These are phyloP conservation scores for Blastobotrys apis DNA, from an alignment of 1,139 yeast species.

Conservation along the genomic window DNA sequence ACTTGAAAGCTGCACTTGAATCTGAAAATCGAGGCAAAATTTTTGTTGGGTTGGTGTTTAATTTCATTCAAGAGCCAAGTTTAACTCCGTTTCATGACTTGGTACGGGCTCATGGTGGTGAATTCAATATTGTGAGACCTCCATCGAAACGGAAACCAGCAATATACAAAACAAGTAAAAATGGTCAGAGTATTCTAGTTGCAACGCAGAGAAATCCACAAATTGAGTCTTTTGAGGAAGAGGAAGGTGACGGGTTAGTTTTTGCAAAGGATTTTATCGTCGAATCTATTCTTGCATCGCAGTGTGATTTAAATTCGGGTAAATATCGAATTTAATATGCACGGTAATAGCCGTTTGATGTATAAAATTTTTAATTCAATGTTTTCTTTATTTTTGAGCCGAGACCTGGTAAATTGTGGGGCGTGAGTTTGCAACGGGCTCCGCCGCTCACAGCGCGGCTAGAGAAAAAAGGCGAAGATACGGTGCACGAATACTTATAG, in stretches of 20 bases:
- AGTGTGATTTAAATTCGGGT: neutral
- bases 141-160: neutral
- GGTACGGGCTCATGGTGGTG: slow-evolving; percentile 7
- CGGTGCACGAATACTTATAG: too few relatives aligned
- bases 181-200: slow-evolving; percentile 1
- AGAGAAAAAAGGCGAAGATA: too few relatives aligned
- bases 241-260: neutral
- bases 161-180: neutral
- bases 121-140: neutral
- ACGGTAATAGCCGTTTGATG: too few relatives aligned
- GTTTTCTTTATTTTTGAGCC: neutral
- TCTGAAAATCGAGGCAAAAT: slow-evolving; percentile 17
- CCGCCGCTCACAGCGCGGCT: too few relatives aligned
- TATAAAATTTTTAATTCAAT: too few relatives aligned
- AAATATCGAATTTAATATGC: too few relatives aligned
- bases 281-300: neutral
- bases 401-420: too few relatives aligned
- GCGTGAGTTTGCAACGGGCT: too few relatives aligned
- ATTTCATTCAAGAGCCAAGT: slow-evolving; percentile 26
- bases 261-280: slow-evolving; percentile 7
- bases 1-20: slow-evolving; percentile 5
- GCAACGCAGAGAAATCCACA: neutral
- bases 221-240: neutral
- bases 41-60: slow-evolving; percentile 42
- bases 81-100: slow-evolving; percentile 5